These are phyloP conservation scores for Mycena floridula DNA, from an alignment of 768 basidiomycete genomes.

Conservation along the genomic window DNA sequence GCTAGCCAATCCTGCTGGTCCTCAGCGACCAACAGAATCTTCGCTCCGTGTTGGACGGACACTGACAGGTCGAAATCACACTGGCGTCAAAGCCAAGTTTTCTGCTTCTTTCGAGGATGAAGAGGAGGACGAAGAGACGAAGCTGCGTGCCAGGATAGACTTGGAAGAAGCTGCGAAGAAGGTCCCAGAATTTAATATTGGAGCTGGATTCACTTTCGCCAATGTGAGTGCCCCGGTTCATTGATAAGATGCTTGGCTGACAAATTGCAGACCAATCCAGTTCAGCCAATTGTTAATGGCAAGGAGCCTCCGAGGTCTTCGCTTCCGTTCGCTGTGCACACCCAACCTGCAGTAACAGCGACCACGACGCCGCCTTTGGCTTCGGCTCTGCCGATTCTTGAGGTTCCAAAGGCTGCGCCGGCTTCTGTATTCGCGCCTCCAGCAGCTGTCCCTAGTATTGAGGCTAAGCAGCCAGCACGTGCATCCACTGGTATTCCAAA, in stretches of 20 bases:
- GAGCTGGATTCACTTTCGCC: constrained; percentile 62
- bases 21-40: constrained; percentile 30
- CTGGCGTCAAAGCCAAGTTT: constrained; percentile 47
- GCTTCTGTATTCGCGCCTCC: neutral
- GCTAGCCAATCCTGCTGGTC: constrained; percentile 20
- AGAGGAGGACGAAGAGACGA: constrained; percentile 41
- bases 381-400: constrained; percentile 4
- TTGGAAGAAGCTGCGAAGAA: constrained; percentile 52
- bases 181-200: constrained; percentile 52
- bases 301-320: constrained; percentile 64
- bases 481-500: constrained; percentile 39
- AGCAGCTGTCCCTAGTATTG: neutral
- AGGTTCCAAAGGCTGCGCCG: neutral
- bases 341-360: constrained; percentile 9
- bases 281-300: too few species aligned
- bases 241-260: constrained; percentile 1
- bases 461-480: neutral
- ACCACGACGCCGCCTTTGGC: constrained; percentile 11
- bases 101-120: constrained; percentile 59
- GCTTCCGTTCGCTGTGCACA: constrained; percentile 47
- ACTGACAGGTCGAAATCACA: constrained; percentile 50
- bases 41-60: constrained; percentile 64
- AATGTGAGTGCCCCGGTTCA: constrained; percentile 34
- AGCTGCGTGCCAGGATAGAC: too few species aligned
- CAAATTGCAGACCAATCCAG: too few species aligned